These are phyloP conservation scores for Pezicula radicicola DNA, from an alignment of 2,329 filamentous ascomycete species.

Conservation along the genomic window DNA sequence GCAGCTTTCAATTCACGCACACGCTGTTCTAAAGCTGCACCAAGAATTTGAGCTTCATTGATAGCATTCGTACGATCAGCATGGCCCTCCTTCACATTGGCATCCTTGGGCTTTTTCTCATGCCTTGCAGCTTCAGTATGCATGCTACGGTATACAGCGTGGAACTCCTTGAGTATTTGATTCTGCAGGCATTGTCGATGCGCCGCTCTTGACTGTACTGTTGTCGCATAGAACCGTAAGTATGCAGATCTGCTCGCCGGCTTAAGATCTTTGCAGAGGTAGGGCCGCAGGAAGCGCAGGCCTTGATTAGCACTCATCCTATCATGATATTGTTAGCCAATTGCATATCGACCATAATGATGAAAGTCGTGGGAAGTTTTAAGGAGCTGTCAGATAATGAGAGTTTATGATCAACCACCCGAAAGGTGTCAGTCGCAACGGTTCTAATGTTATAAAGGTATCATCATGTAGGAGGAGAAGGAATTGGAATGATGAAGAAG, in stretches of 20 bases:
- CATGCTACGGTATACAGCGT: background rate
- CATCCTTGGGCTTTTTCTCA: background rate
- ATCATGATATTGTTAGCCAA: constrained; percentile 15
- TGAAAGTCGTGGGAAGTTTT: constrained; percentile 24
- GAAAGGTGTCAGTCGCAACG: constrained; percentile 54
- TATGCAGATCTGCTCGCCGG: constrained; percentile 37
- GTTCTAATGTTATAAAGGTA: constrained; percentile 49
- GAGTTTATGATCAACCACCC: constrained; percentile 51
- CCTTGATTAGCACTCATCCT: constrained; percentile 42
- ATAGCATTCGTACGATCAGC: background rate
- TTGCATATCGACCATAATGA: constrained; percentile 3
- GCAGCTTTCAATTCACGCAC: constrained; percentile 49
- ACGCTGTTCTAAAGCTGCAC: constrained; percentile 37
- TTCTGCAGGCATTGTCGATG: constrained; percentile 1
- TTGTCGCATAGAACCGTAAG: constrained; percentile 43
- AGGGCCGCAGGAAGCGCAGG: constrained; percentile 54
- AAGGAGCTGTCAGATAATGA: constrained; percentile 43
- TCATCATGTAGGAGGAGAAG: constrained; percentile 40
- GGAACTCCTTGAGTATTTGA: background rate
- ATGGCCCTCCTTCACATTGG: background rate
- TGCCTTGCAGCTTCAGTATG: background rate
- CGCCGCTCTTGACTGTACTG: constrained; percentile 3
- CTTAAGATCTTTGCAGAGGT: constrained; percentile 41
- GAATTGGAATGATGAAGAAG: background rate
- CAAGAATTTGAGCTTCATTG: background rate